Evolutionary conservation across 257 asterid genomes (phyloP), one percentile per base, ranked within the genome.

Genomic region (Ballota nigra): DNA sequence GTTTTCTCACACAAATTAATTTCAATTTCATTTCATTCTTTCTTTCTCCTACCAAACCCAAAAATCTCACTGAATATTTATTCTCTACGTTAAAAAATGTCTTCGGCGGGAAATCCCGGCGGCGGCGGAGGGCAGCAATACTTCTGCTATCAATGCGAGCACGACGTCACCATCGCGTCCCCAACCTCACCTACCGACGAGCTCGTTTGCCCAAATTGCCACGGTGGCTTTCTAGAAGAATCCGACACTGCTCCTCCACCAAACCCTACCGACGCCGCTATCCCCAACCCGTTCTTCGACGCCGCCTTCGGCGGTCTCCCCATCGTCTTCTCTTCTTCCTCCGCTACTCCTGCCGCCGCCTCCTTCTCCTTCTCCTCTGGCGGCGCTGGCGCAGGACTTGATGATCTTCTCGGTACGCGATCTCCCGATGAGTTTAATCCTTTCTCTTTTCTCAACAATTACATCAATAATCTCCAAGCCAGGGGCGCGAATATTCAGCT

Each of bases 151-250:
- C 87, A 91, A 79, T 91, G 97, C 77, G 86, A 87, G 36, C 80
- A 78, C 6, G 78, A 78, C 43, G 93, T 91, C 19, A 47, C 80
- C 73, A 78, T 89, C 51, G 58, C 78, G 8, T 85, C 91, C 0
- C 78, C 88, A 0, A 62, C 86, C 9, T 80, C 89, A 2, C 91
- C 96, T 5, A 69, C 83, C 41, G 77, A 80, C 3, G 97, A 91
- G 36, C 83, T 87, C 68, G 73, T 69, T 67, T 91, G 97, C 88
- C 97, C 97, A 45, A 86, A 77, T 81, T 91, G 97, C 57, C 66
- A 76, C 6, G 90, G 89, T 40, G 83, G 82, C n/a, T 91, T 91
- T 38, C 82, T 89, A 0, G 97, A 91, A 77, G 95, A 89, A 77
- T 73, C 82, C 15, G 89, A 88, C 19, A 72, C 92, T 40, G 86